Percentiles rank a stretch among this genome's conserved stretches.
These are phyloP conservation scores for Holtermannia corniformis DNA, from an alignment of 768 basidiomycete species.

Conservation along the genomic window DNA sequence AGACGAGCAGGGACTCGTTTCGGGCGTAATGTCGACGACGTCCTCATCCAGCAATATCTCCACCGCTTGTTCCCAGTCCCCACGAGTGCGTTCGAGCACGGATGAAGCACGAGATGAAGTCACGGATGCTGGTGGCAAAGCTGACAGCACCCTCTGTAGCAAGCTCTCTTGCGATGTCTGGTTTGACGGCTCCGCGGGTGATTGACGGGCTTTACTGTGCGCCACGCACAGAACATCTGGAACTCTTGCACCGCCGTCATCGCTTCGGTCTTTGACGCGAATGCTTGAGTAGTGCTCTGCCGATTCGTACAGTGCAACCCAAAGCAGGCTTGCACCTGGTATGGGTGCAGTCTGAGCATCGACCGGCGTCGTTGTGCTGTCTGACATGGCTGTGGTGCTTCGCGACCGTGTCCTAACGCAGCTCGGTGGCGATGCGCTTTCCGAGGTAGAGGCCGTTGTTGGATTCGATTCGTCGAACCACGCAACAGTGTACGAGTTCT, in stretches of 20 bases:
- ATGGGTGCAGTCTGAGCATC: neutral
- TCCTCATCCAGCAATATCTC: neutral
- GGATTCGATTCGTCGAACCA: neutral
- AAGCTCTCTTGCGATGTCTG: neutral
- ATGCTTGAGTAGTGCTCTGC: neutral
- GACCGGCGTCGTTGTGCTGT: neutral
- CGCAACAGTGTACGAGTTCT: neutral
- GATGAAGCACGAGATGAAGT: neutral
- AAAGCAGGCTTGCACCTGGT: neutral
- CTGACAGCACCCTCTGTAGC: neutral
- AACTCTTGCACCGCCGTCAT: neutral
- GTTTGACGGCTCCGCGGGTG: neutral
- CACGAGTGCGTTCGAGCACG: neutral
- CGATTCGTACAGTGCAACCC: neutral
- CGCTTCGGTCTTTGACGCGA: neutral
- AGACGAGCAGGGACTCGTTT: neutral
- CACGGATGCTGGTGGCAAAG: neutral
- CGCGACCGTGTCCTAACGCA: neutral
- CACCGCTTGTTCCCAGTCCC: neutral
- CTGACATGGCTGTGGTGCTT: neutral
- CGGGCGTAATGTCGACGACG: neutral
- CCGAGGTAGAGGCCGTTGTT: neutral
- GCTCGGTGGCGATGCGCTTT: neutral
- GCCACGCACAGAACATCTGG: neutral
- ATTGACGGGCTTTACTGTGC: neutral